These are phyloP conservation scores for Cytospora paraplurivora DNA, from an alignment of 2,329 filamentous ascomycete species.

Conservation along the genomic window DNA sequence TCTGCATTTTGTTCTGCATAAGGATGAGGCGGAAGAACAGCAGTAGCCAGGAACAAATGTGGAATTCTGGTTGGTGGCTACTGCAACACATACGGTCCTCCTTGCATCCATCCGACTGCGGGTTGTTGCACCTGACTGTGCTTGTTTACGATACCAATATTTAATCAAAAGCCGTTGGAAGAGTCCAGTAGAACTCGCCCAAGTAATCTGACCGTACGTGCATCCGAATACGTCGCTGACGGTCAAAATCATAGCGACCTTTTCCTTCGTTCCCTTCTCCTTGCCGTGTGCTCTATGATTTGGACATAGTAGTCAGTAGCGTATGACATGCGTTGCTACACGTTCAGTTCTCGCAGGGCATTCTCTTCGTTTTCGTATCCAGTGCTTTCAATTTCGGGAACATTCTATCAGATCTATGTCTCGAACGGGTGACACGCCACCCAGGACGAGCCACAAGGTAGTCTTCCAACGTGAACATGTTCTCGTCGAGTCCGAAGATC, in stretches of 20 bases:
- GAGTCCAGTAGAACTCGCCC: background rate
- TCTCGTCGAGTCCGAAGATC: no score
- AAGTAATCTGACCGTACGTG: background rate
- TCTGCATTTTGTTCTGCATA: slow-evolving; percentile 25
- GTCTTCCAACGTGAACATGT: no score
- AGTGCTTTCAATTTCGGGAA: no score
- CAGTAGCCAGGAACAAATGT: background rate
- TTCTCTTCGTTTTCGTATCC: no score
- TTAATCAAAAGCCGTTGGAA: slow-evolving; percentile 10
- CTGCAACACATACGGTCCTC: background rate
- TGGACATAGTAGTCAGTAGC: no score
- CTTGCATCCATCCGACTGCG: background rate
- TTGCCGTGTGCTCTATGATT: no score
- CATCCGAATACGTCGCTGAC: background rate
- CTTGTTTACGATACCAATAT: slow-evolving; percentile 24
- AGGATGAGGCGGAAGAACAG: background rate
- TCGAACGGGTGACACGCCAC: no score
- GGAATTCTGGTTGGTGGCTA: background rate
- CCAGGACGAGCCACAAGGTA: no score
- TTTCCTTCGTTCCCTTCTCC: no score
- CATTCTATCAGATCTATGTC: no score
- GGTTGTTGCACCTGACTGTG: slow-evolving; percentile 12
- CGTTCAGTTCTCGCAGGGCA: no score
- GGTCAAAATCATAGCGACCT: background rate
- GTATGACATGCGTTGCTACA: no score